phyloP scores from a whole-genome alignment of 768 basidiomycete species.

The Podaxis sp. region DNA sequence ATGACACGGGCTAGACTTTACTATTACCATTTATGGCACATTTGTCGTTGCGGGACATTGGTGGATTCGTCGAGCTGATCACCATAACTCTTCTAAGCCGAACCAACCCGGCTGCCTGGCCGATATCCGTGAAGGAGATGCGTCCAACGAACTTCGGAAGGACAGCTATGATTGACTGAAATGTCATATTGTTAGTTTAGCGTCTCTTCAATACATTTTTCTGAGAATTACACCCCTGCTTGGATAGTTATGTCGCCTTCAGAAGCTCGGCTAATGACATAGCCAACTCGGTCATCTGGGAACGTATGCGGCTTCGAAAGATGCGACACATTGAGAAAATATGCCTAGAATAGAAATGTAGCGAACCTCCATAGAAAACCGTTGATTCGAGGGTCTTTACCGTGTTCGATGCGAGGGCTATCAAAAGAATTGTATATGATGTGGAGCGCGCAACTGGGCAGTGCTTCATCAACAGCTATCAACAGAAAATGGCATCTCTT shows the following conservation, averaged over 20 bases:
- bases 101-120: not conserved
- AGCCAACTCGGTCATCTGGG: not conserved
- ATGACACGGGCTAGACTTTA: no score
- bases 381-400: not conserved
- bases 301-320: conserved; percentile 1
- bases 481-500: not conserved
- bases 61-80: not conserved
- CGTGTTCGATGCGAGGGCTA: not conserved
- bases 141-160: not conserved
- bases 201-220: not conserved
- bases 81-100: not conserved
- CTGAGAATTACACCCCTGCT: not conserved
- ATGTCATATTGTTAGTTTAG: not conserved
- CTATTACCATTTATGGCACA: no score
- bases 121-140: not conserved
- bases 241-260: not conserved
- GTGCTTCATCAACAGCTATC: not conserved
- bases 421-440: not conserved
- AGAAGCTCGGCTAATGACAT: conserved; percentile 1
- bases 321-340: conserved; percentile 4
- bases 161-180: not conserved
- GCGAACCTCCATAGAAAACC: not conserved
- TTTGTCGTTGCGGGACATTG: not conserved
- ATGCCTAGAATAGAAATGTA: not conserved
- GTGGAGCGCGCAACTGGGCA: not conserved